phyloP scores from a whole-genome alignment of 2,329 filamentous ascomycete genomes.

The Cladorrhinum sp. region DNA sequence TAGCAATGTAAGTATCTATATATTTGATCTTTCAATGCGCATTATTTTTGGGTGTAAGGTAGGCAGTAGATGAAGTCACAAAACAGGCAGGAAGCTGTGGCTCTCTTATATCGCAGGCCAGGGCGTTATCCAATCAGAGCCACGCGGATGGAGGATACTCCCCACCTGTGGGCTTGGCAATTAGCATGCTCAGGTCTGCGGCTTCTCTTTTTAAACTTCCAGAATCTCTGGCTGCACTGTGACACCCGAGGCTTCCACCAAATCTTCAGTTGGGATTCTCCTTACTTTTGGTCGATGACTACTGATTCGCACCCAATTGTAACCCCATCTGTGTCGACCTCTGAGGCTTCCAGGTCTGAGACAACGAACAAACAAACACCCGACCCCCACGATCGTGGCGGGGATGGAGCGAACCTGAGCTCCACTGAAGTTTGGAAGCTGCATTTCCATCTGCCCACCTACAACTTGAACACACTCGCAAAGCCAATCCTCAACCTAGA shows the following conservation, averaged over 20 bases:
- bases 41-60: no score
- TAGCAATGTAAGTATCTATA: no score
- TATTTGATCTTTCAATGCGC: no score
- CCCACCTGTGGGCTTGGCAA: neutral
- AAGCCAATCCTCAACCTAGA: neutral
- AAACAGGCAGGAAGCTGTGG: neutral
- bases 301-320: neutral
- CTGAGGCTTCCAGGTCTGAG: neutral
- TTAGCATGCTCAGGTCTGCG: no score
- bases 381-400: neutral
- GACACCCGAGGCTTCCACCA: no score
- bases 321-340: no score
- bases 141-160: no score
- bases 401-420: neutral
- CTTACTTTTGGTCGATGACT: neutral
- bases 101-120: no score
- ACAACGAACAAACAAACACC: neutral
- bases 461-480: neutral
- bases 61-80: neutral
- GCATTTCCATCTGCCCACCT: neutral
- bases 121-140: no score
- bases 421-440: neutral
- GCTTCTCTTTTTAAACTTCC: no score
- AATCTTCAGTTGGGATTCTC: neutral
- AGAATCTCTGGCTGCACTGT: no score